Conservation (phyloP, 2,329 filamentous ascomycete species). For the Penicillium italicum region DNA sequence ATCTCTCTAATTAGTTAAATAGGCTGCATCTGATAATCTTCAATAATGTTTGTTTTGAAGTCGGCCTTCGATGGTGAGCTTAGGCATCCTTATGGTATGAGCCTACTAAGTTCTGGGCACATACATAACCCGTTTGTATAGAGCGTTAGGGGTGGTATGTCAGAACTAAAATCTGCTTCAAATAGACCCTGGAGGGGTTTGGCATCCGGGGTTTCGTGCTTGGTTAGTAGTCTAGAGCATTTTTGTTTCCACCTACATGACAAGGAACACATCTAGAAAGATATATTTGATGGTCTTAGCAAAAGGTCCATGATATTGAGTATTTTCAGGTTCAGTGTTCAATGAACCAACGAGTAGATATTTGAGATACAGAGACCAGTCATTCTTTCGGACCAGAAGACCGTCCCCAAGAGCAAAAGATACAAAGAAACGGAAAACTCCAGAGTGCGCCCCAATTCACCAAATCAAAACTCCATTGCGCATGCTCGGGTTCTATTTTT, state of each 20-base stretch:
- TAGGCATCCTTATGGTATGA: background rate
- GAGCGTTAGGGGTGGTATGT: too few species aligned
- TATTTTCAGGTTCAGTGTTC: slow-evolving; percentile 1
- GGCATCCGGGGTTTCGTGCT: background rate
- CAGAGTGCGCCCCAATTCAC: slow-evolving; percentile 9
- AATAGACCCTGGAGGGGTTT: too few species aligned
- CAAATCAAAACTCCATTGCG: slow-evolving; percentile 21
- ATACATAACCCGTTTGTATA: background rate
- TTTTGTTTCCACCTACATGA: background rate
- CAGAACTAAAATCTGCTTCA: too few species aligned
- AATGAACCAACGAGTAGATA: background rate
- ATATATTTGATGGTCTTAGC: background rate
- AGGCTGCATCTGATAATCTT: background rate
- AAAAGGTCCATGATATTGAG: background rate
- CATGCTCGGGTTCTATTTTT: slow-evolving; percentile 23
- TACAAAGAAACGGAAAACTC: slow-evolving; percentile 11
- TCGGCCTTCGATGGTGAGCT: background rate
- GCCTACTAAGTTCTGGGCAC: background rate
- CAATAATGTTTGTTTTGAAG: too few species aligned
- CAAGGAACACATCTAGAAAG: too few species aligned
- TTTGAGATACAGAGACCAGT: background rate
- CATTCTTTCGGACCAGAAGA: background rate
- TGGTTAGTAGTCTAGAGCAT: background rate
- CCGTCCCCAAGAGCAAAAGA: slow-evolving; percentile 2
- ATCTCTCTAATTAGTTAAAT: background rate